A percentile compares a stretch with the other conserved stretches of the same genome.
Evolutionary conservation across 108 stramenopile species (phyloP).

Genomic region (Pseudonitzschia multiseries): DNA sequence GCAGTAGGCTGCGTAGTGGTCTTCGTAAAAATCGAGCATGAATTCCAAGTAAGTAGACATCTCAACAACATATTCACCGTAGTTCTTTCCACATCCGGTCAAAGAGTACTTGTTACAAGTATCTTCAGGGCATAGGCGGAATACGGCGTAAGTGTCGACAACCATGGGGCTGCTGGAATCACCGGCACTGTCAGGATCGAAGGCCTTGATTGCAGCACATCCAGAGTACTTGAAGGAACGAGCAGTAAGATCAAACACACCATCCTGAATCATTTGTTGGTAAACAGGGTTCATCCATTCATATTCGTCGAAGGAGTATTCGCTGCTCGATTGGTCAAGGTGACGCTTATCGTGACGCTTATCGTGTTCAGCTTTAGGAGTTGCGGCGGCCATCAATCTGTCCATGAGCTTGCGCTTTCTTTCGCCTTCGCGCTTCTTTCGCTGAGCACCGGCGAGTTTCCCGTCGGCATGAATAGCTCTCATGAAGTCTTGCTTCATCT

Average conservation of each 20-base stretch:
- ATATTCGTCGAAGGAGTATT: slow-evolving; percentile 21
- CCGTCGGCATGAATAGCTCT: slow-evolving; percentile 31
- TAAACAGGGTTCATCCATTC: slow-evolving; percentile 17
- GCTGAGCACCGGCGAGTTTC: slow-evolving; percentile 18
- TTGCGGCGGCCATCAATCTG: slow-evolving; percentile 14
- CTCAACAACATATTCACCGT: slow-evolving; percentile 81
- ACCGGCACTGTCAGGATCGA: slow-evolving; percentile 36
- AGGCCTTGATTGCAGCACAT: slow-evolving; percentile 76
- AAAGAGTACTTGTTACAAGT: slow-evolving; percentile 52
- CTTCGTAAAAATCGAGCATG: slow-evolving; percentile 50
- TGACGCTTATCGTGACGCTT: slow-evolving; percentile 3
- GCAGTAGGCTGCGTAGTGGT: slow-evolving; percentile 71
- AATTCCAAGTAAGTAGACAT: slow-evolving; percentile 71
- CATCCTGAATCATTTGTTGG: slow-evolving; percentile 26
- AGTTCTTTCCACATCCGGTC: slow-evolving; percentile 73
- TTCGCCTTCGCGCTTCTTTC: slow-evolving; percentile 26
- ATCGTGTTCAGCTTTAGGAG: not conserved
- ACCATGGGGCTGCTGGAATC: slow-evolving; percentile 42
- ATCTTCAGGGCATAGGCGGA: slow-evolving; percentile 77
- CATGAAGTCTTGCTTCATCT: slow-evolving; percentile 24
- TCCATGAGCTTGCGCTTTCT: slow-evolving; percentile 26
- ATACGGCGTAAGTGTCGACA: slow-evolving; percentile 65
- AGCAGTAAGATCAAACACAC: slow-evolving; percentile 59
- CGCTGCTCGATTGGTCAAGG: slow-evolving; percentile 4
- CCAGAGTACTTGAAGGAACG: slow-evolving; percentile 84